A percentile compares a stretch with the other conserved stretches of the same genome.
Conservation (phyloP, 352 stramenopile genomes). For the Phytophthora sojae region DNA sequence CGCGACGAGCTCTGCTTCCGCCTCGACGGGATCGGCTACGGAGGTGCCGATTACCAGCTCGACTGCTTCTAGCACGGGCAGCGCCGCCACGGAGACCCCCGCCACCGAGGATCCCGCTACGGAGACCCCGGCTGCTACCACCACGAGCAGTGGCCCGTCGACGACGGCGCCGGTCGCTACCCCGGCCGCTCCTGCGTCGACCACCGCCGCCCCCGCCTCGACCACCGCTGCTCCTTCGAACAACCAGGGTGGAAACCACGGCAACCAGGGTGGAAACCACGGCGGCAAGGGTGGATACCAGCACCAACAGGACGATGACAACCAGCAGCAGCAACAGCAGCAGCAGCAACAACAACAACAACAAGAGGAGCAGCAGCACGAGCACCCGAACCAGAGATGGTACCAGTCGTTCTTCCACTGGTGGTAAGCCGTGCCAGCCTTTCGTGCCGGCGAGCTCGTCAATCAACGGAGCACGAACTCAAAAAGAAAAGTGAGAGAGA, state of each 20-base stretch:
- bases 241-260: not conserved
- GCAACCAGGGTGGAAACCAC: not conserved
- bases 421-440: slow-evolving; percentile 9
- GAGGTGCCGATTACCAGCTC: slow-evolving; percentile 9
- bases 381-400: slow-evolving; percentile 1
- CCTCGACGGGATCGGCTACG: slow-evolving; percentile 3
- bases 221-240: slow-evolving; percentile 11
- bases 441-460: not conserved
- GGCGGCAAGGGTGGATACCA: not conserved
- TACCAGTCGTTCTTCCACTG: slow-evolving; percentile 17
- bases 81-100: slow-evolving; percentile 1
- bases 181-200: not conserved
- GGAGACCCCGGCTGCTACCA: not conserved
- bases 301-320: not conserved
- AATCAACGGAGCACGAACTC: not conserved
- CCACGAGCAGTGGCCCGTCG: not conserved
- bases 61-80: slow-evolving; percentile 17
- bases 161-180: slow-evolving; percentile 4
- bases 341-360: slow-evolving; percentile 9
- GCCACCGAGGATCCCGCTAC: not conserved
- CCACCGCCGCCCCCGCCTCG: not conserved
- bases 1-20: not conserved
- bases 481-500: slow-evolving; percentile 6
- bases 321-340: slow-evolving; percentile 15
- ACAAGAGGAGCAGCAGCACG: slow-evolving; percentile 11